A percentile compares a stretch with the other conserved stretches of the same genome.
phyloP scores from a whole-genome alignment of 106 monocot species.

The Allium fistulosum region DNA sequence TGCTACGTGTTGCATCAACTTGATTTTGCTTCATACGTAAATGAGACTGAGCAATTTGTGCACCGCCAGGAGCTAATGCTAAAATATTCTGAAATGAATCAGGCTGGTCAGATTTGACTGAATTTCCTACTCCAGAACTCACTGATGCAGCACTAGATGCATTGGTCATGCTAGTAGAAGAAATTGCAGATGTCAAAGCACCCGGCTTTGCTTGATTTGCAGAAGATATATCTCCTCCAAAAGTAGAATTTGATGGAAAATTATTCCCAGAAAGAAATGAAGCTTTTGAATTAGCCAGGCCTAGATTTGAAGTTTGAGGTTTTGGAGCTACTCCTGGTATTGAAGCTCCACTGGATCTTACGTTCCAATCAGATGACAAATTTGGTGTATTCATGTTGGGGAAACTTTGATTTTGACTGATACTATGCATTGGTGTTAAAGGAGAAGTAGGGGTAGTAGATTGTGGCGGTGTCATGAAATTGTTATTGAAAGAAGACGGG shows the following conservation, averaged over 20 bases:
- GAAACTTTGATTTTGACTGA: conserved; percentile 18
- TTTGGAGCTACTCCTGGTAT: conserved; percentile 24
- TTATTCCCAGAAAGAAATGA: conserved; percentile 59
- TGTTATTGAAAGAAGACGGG: conserved; percentile 19
- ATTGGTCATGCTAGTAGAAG: conserved; percentile 19
- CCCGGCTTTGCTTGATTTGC: conserved; percentile 41
- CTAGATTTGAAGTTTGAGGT: conserved; percentile 17
- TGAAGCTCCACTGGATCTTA: conserved; percentile 19
- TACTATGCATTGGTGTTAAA: conserved; percentile 24
- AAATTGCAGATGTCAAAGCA: conserved; percentile 21
- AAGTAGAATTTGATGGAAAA: conserved; percentile 39
- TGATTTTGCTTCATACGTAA: conserved; percentile 39
- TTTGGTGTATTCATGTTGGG: conserved; percentile 25
- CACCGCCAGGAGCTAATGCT: conserved; percentile 14
- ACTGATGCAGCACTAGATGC: conserved; percentile 11
- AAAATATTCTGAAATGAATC: conserved; percentile 18
- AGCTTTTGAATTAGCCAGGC: conserved; percentile 34
- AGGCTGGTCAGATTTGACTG: conserved; percentile 25
- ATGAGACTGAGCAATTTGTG: conserved; percentile 36
- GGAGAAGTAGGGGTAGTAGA: conserved; percentile 22
- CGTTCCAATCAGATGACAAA: conserved; percentile 49
- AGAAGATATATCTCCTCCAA: conserved; percentile 52
- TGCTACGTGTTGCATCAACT: conserved; percentile 7
- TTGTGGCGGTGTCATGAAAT: conserved; percentile 40
- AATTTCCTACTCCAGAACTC: conserved; percentile 25